A percentile compares a stretch with the other conserved stretches of the same genome.
Conservation (phyloP, 495 filamentous ascomycete species). For the Neurospora sp. region DNA sequence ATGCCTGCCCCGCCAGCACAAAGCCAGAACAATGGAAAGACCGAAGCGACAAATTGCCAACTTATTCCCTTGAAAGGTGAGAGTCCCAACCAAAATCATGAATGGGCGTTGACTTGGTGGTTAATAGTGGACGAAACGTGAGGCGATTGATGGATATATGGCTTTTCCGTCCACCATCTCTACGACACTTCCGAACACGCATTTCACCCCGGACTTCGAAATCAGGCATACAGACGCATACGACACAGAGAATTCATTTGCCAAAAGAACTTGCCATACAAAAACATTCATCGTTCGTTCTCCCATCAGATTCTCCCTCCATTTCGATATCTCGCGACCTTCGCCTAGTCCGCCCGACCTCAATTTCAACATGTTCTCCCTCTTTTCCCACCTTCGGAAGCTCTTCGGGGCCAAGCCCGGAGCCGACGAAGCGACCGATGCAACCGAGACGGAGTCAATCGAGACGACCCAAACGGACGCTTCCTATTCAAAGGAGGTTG, state of each 20-base stretch:
- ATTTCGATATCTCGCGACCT: background rate
- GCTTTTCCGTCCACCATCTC: background rate
- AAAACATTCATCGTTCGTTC: background rate
- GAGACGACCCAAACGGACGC: background rate
- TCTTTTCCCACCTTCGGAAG: background rate
- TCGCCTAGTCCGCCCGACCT: background rate
- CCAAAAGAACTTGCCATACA: background rate
- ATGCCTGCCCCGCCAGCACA: background rate
- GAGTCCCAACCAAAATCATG: background rate
- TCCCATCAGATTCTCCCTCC: background rate
- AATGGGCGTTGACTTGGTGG: background rate
- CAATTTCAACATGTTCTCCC: background rate
- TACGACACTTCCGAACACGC: background rate
- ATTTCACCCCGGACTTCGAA: background rate
- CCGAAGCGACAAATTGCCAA: background rate
- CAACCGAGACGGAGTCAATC: background rate
- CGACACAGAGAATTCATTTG: too few species aligned
- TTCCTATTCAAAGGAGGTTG: background rate
- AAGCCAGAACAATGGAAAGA: background rate
- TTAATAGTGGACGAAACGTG: background rate
- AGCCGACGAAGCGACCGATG: background rate
- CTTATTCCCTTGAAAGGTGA: background rate
- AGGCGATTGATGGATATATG: background rate
- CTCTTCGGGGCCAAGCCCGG: background rate
- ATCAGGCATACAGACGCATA: background rate